Evolutionary conservation across 1,284 basidiomycete species (phyloP).

Genomic region (Pholiota adiposa): DNA sequence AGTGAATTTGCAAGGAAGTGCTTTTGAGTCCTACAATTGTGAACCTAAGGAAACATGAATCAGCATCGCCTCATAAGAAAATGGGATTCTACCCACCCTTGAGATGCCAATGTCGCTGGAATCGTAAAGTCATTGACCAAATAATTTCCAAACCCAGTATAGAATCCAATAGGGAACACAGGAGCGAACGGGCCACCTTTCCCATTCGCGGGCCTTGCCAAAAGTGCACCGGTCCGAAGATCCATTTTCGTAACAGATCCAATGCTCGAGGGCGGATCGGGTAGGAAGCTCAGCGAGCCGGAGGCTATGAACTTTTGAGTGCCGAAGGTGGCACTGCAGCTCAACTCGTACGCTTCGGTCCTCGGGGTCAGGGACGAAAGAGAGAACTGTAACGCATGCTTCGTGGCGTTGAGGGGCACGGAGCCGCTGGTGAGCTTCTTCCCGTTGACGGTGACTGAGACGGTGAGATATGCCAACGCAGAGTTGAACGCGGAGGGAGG

Average conservation of each 20-base stretch:
- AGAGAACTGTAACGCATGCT: slow-evolving; percentile 53
- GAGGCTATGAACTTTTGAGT: slow-evolving; percentile 51
- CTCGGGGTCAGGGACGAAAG: slow-evolving; percentile 50
- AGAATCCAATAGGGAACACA: slow-evolving; percentile 76
- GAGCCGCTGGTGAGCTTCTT: slow-evolving; percentile 43
- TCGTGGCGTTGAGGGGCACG: slow-evolving; percentile 59
- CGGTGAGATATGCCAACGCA: slow-evolving; percentile 28
- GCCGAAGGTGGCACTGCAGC: slow-evolving; percentile 50
- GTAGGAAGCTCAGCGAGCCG: slow-evolving; percentile 60
- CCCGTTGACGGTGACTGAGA: slow-evolving; percentile 38
- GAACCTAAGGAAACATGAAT: slow-evolving; percentile 19
- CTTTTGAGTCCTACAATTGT: slow-evolving; percentile 33
- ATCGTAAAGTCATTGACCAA: slow-evolving; percentile 58
- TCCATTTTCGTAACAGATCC: slow-evolving; percentile 72
- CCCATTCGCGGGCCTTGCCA: slow-evolving; percentile 57
- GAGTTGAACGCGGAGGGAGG: slow-evolving; percentile 11
- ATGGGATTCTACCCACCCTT: slow-evolving; percentile 53
- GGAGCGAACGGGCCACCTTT: slow-evolving; percentile 55
- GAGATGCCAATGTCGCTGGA: slow-evolving; percentile 57
- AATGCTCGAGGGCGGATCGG: slow-evolving; percentile 49
- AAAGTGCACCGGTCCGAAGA: slow-evolving; percentile 64
- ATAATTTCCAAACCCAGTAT: slow-evolving; percentile 67
- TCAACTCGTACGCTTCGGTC: slow-evolving; percentile 49
- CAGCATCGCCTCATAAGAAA: background rate
- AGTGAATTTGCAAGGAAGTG: background rate